Evolutionary conservation across 768 basidiomycete genomes (phyloP), one percentile per base, ranked within the genome.

Genomic region (Postia placenta): DNA sequence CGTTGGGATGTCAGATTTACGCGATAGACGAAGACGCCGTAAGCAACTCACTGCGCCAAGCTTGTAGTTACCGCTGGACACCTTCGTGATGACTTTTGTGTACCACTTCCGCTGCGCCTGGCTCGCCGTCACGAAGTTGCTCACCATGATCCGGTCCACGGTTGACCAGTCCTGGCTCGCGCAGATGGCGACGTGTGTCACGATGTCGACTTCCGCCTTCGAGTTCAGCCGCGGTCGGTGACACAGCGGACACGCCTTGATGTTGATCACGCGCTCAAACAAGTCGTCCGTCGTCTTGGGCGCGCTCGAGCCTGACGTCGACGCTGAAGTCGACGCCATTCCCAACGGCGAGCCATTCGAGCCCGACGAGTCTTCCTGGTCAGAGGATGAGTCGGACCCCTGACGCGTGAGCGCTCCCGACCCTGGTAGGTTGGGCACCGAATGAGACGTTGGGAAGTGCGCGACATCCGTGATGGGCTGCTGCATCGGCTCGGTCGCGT

Each of bases 41-140:
- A 24, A 60, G 54, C 23, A 14, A 80, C 83, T 45, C 55, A 87
- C 90, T 56, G 95, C 95, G 0, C 95, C 95, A 23, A 98, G 76
- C 57, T 77, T 78, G 69, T 98, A 98, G 49, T 86, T 78, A 9
- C 94, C 95, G 54, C 80, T 80, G 0, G 87, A 85, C 4, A 96
- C 81, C 68, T 92, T 93, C 20, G 80, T 75, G 46, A 97, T 76
- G 33, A 97, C 77, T 71, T 86, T 91, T 53, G 92, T 92, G 62
- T 94, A 88, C 87, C 92, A 97, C 70, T 99, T 99, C 60, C 95
- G 74, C 73, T 98, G 94, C 53, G 95, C 95, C 70, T 96, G 92
- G 55, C 79, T 83, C 4, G 90, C 85, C 0, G 94, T 97, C 2
- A 97, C 94, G 56, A 90, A 99, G 62, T 95, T 93, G 15, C 89